Conservation (phyloP, 2,329 filamentous ascomycete species). For the Claviceps digitariae region DNA sequence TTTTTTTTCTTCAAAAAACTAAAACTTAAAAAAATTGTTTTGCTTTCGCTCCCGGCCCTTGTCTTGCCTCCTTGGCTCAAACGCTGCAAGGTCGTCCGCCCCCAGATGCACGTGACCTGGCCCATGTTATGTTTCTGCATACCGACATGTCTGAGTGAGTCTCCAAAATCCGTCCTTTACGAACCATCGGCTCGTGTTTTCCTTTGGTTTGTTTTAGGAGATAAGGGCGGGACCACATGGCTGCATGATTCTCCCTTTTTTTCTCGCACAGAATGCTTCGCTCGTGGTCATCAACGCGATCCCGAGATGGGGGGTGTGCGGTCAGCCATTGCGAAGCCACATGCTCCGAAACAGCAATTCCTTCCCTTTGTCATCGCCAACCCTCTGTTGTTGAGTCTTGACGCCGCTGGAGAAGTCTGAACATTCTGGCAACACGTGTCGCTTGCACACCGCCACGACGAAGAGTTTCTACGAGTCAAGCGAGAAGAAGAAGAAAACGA, state of each 20-base stretch:
- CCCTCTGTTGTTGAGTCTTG: not conserved
- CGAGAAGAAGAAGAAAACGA: not conserved
- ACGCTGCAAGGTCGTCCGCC: too few species aligned
- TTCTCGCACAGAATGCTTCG: too few species aligned
- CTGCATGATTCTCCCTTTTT: not conserved
- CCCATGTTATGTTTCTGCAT: not conserved
- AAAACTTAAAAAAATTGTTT: not conserved
- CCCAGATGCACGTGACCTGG: not conserved
- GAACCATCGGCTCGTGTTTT: not conserved
- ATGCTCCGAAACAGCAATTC: not conserved
- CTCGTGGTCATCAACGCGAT: not conserved
- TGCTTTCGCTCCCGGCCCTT: not conserved
- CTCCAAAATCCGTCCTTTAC: not conserved
- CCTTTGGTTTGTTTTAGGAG: not conserved
- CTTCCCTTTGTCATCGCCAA: not conserved
- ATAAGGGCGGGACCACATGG: not conserved
- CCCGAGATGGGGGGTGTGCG: too few species aligned
- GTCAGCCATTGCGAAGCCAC: not conserved
- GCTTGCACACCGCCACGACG: not conserved
- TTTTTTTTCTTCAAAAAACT: too few species aligned
- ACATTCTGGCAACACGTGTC: not conserved
- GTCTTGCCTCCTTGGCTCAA: not conserved
- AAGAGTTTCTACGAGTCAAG: not conserved
- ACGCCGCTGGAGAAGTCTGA: not conserved
- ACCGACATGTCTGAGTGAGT: not conserved